Evolutionary conservation across 1,284 basidiomycete species (phyloP), one percentile per base, ranked within the genome.

Genomic region (Mycena sp.): DNA sequence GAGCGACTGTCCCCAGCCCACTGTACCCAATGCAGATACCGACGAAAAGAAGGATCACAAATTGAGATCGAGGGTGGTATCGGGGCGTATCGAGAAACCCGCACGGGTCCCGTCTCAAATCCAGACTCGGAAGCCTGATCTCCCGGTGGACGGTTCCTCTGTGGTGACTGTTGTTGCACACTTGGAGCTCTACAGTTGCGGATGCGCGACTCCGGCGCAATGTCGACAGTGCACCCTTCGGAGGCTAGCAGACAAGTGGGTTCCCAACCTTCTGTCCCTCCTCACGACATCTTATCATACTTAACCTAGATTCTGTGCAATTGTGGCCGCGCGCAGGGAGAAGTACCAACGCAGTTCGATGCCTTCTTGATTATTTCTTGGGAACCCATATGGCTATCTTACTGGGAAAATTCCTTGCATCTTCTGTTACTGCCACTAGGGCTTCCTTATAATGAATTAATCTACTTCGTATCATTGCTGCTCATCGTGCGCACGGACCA

Each of bases 171-270:
- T 38, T 11, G 29, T 29, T 9, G n/a, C 26, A 12, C n/a, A 44
- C 4, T 55, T 50, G 23, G 45, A 58, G 32, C 40, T 55, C 21
- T 56, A 60, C 28, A 41, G 21, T 48, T 65, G 63, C n/a, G 57
- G 57, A 3, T 64, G 63, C 32, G 48, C 54, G 25, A 32, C 19
- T 26, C 63, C 63, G 11, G n/a, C 48, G 4, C 56, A 58, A 28
- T 74, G 73, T 48, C 45, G 41, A 12, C 57, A 58, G 46, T 76
- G 74, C 55, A 63, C 65, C 14, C 41, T 74, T 4, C 51, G 71
- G 40, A 63, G 60, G 30, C 58, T 74, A 6, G 65, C 68, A 23
- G 71, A 74, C 56, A 63, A 64, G 72, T 73, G 62, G 16, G 70
- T 69, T n/a, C n/a, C n/a, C n/a, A n/a, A n/a, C n/a, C 29, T 41